Base-by-base conservation (phyloP, 768 basidiomycete species). In the Leccinum subtestaceum region DNA sequence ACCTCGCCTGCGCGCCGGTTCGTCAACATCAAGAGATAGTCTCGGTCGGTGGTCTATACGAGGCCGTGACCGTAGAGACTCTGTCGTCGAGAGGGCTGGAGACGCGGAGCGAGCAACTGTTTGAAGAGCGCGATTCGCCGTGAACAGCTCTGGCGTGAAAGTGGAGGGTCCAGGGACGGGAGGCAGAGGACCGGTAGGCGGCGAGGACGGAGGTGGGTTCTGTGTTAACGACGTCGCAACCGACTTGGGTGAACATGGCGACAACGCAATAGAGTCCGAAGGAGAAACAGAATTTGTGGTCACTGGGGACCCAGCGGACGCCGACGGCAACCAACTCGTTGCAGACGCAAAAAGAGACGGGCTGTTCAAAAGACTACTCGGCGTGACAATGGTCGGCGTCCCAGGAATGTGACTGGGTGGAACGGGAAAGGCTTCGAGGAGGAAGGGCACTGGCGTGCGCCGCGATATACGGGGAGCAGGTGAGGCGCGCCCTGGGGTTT, bases 151-250 rank as follows among this genome's bases (percentile, higher is more conserved):
- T 81, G 84, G 38, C 70, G 58, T 78, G 76, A 84, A 77, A 19
- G 83, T 77, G 2, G 84, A 84, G 0, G 84, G 83, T 2, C 84
- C 86, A 0, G 88, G 88, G 2, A 89, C 63, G 3, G 88, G 86
- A 0, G 88, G 88, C 3, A 89, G 79, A 0, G 88, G 87, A 0
- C 76, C 64, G 0, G 77, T 72, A 0, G 87, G 87, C 0, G 87
- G 87, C 2, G 73, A 76, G 0, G 83, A 83, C 0, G 81, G 84
- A 0, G 86, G 86, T 0, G 85, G 86, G 56, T 85, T 83, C 15
- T 59, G 60, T 29, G 34, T 65, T 43, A n/a, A 15, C 13, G 57
- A 43, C 1, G 56, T 47, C 53, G 57, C 52, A 25, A 55, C 23
- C 7, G 65, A 52, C 52, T 57, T 67, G 29, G 66, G 67, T 1